Evolutionary conservation across 2,329 filamentous ascomycete genomes (phyloP), one percentile per base, ranked within the genome.

Genomic region (Penicillium glabrum): DNA sequence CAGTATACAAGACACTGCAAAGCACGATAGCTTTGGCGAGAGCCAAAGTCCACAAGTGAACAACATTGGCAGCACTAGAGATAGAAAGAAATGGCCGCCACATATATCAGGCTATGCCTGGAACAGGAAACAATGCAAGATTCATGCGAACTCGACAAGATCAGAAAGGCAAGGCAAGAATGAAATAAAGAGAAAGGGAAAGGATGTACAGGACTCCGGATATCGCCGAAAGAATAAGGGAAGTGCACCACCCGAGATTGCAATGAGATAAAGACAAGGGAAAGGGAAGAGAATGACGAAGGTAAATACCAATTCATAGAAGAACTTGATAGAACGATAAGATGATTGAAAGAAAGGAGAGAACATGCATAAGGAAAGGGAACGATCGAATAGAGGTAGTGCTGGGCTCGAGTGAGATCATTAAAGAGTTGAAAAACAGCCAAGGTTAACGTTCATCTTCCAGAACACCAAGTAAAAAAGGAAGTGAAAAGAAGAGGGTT

Each of bases 331-430:
- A 31, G 19, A 23, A 26, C n/a, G 43, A 24, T 27, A 54, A 46
- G 26, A 43, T 26, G 29, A 39, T 54, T 60, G 51, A 53, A 46
- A 21, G 19, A 21, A 51, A 45, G 60, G 57, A 45, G 60, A 57
- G 44, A 69, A 56, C 8, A 35, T 56, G 54, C 49, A 61, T 11
- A 65, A 63, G 62, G 62, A 60, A 64, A 64, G 59, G 21, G 24
- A 57, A 53, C 56, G 43, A 56, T 44, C 33, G 35, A 8, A 21
- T n/a, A 46, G 33, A 53, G 24, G 46, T n/a, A 44, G 49, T 39
- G n/a, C 33, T 16, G 44, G 46, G 39, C 19, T 46, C 35, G 27
- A 53, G 19, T 26, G 47, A 46, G 29, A 57, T 56, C 54, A 49
- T 62, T 59, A 44, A 43, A 54, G 57, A 57, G 48, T 49, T 45